Evolutionary conservation across 768 basidiomycete genomes (phyloP).

Genomic region (Leccinellum luteum): DNA sequence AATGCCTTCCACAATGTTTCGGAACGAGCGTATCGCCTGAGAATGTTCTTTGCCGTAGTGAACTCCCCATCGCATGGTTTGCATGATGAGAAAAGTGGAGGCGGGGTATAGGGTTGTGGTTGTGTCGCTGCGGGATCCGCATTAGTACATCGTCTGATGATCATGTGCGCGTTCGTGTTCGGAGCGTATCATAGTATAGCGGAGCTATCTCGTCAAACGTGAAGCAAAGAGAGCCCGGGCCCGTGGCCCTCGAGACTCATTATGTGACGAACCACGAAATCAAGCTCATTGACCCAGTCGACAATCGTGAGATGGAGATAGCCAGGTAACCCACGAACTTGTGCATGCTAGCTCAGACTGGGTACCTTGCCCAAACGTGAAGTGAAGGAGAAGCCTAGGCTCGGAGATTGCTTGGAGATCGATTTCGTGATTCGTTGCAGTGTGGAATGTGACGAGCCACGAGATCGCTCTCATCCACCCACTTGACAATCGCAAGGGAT

Average conservation of each 20-base stretch:
- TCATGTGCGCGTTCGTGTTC: constrained; percentile 71
- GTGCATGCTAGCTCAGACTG: constrained; percentile 18
- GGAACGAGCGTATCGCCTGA: constrained; percentile 85
- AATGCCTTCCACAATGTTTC: constrained; percentile 74
- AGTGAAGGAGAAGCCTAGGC: too few species aligned
- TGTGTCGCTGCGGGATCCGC: not conserved
- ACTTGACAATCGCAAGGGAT: too few species aligned
- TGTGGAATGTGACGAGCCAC: too few species aligned
- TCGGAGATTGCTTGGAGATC: too few species aligned
- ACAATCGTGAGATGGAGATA: constrained; percentile 42
- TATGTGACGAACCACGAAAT: constrained; percentile 44
- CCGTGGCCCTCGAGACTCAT: not conserved
- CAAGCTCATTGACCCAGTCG: constrained; percentile 60
- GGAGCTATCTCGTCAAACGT: constrained; percentile 27
- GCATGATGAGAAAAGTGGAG: constrained; percentile 48
- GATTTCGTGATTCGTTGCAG: too few species aligned
- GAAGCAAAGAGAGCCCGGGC: not conserved
- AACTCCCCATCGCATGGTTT: constrained; percentile 90
- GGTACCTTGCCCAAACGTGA: too few species aligned
- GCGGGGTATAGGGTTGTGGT: not conserved
- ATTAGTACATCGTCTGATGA: constrained; percentile 50
- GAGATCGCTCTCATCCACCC: too few species aligned
- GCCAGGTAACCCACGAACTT: constrained; percentile 38
- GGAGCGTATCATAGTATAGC: constrained; percentile 90
- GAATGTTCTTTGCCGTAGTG: constrained; percentile 51